Conservation (phyloP, 306 rosid genomes). For the Sesbania bispinosa region DNA sequence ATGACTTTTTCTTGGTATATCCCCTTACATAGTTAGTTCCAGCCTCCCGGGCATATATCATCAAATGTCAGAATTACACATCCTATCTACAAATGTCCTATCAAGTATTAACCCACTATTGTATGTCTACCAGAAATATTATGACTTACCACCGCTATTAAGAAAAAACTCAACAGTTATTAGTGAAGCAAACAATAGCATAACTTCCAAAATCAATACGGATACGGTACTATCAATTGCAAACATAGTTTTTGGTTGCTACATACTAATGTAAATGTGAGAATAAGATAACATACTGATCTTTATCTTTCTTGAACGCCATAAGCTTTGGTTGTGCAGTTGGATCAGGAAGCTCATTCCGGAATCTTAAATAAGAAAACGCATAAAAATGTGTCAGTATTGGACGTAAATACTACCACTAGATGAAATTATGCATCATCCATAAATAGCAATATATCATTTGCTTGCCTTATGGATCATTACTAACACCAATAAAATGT, state of each 20-base stretch:
- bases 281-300: slow-evolving; percentile 63
- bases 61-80: not conserved
- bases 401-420: slow-evolving; percentile 7
- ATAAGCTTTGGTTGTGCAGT: slow-evolving; percentile 98
- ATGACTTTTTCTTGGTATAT: not conserved
- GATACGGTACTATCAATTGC: not conserved
- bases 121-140: not conserved
- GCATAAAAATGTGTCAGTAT: slow-evolving; percentile 31
- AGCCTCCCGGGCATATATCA: not conserved
- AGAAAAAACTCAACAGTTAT: not conserved
- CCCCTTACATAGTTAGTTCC: not conserved
- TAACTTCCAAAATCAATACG: slow-evolving; percentile 1
- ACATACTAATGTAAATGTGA: not conserved
- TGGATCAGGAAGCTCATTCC: slow-evolving; percentile 97
- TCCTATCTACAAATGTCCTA: not conserved
- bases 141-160: not conserved
- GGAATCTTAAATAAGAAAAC: slow-evolving; percentile 56
- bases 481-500: not conserved
- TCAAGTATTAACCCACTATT: not conserved
- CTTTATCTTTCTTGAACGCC: slow-evolving; percentile 83
- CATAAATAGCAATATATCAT: not conserved
- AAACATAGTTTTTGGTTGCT: not conserved
- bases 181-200: not conserved
- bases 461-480: slow-evolving; percentile 2
- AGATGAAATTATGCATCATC: not conserved